A percentile compares a stretch with the other conserved stretches of the same genome.
Evolutionary conservation across 2,329 filamentous ascomycete species (phyloP).

Genomic region (Onygenales sp.): DNA sequence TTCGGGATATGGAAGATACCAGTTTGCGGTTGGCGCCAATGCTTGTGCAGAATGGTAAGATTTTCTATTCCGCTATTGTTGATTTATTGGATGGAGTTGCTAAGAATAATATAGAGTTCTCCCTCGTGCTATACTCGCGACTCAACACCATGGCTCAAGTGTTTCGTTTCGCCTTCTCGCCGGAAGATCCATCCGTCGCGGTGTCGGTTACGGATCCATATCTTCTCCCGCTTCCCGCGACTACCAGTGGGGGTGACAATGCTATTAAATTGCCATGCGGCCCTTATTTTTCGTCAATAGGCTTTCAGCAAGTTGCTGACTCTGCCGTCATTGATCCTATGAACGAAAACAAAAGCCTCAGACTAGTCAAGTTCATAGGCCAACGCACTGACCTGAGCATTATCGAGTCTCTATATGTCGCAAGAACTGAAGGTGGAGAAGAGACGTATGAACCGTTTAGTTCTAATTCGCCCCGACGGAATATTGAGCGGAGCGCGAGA

Average conservation of each 20-base stretch:
- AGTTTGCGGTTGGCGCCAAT: conserved; percentile 36
- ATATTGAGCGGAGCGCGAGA: neutral
- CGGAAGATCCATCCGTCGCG: conserved; percentile 14
- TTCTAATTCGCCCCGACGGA: neutral
- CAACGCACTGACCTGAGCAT: conserved; percentile 23
- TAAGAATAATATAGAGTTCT: conserved; percentile 20
- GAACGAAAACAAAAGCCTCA: conserved; percentile 14
- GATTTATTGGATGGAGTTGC: conserved; percentile 5
- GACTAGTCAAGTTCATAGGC: conserved; percentile 28
- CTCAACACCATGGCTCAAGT: conserved; percentile 23
- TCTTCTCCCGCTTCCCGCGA: conserved; percentile 20
- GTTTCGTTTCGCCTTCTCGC: conserved; percentile 22
- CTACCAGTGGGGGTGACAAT: conserved; percentile 4
- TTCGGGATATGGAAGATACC: conserved; percentile 43
- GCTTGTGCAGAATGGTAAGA: conserved; percentile 23
- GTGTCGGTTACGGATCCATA: conserved; percentile 25
- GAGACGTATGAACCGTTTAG: neutral
- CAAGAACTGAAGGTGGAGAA: conserved; percentile 6
- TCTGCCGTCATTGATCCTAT: conserved; percentile 10
- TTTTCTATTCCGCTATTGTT: neutral
- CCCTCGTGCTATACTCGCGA: conserved; percentile 32
- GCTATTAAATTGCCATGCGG: neutral
- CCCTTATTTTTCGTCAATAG: conserved; percentile 20
- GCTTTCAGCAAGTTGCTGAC: conserved; percentile 24
- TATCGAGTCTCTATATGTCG: conserved; percentile 25